A percentile compares a stretch with the other conserved stretches of the same genome.
phyloP scores from a whole-genome alignment of 345 rosid genomes.

The Firmiana major region DNA sequence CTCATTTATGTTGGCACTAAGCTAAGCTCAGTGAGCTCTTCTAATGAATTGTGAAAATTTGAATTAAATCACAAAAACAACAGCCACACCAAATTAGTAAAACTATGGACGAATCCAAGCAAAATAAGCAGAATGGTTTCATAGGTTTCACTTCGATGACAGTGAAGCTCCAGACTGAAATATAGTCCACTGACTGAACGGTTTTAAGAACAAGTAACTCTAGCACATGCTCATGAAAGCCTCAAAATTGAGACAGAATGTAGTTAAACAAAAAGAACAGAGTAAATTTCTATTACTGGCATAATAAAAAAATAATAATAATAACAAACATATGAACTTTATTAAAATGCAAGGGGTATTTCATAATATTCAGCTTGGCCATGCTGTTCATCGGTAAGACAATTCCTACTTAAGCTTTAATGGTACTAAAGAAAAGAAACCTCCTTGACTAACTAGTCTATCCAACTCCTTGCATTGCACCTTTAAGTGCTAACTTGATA shows the following conservation, averaged over 20 bases:
- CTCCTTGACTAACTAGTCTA: not conserved
- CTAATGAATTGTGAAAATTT: not conserved
- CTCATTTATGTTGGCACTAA: not conserved
- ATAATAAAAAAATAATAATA: not conserved
- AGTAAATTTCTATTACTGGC: not conserved
- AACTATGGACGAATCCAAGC: not conserved
- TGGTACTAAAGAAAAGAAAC: not conserved
- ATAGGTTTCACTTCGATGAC: not conserved
- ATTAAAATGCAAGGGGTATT: not conserved
- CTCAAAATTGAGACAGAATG: not conserved
- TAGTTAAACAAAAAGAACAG: not conserved
- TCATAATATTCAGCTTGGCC: not conserved
- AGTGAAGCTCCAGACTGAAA: too few species aligned
- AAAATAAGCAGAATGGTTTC: not conserved
- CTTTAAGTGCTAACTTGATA: slow-evolving; percentile 29
- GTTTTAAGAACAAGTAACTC: not conserved
- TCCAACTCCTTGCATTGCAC: not conserved
- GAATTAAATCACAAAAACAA: not conserved
- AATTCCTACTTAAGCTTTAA: not conserved
- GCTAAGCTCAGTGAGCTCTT: not conserved
- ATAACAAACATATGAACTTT: not conserved
- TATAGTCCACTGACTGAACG: too few species aligned
- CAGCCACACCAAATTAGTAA: not conserved
- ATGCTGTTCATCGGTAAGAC: not conserved
- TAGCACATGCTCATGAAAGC: not conserved